Percentiles rank a stretch among this genome's conserved stretches.
Conservation (phyloP, 2,329 filamentous ascomycete genomes). For the Sporothrix pseudoabietina region DNA sequence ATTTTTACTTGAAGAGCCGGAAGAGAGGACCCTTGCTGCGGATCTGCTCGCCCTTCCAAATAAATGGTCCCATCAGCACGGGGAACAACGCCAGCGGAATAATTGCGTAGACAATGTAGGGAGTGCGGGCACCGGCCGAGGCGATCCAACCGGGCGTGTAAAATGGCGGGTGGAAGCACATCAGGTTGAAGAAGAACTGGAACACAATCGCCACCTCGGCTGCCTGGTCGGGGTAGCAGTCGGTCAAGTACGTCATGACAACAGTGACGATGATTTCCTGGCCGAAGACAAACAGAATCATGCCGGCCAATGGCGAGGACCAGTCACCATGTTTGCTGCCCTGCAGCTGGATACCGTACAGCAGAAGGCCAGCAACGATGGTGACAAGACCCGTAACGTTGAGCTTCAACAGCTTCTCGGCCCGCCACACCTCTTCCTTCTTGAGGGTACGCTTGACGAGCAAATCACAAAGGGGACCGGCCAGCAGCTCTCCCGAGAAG, state of each 20-base stretch:
- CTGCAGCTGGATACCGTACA: constrained; percentile 33
- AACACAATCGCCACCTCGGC: constrained; percentile 34
- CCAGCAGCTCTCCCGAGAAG: constrained; percentile 30
- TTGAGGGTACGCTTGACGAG: constrained; percentile 31
- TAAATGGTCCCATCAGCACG: constrained; percentile 29
- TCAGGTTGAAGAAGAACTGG: constrained; percentile 35
- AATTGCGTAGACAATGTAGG: constrained; percentile 32
- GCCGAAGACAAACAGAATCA: constrained; percentile 29
- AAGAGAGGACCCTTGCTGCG: constrained; percentile 25
- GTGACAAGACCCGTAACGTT: constrained; percentile 29
- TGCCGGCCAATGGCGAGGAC: constrained; percentile 28
- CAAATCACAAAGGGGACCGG: constrained; percentile 32
- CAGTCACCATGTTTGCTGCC: constrained; percentile 20
- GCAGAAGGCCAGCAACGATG: constrained; percentile 29
- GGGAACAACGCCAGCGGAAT: constrained; percentile 32
- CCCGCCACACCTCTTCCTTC: constrained; percentile 27
- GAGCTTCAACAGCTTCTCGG: constrained; percentile 32
- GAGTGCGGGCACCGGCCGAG: constrained; percentile 28
- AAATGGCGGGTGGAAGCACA: constrained; percentile 34
- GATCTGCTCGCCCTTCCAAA: constrained; percentile 33
- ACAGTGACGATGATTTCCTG: constrained; percentile 34
- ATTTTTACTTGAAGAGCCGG: not conserved
- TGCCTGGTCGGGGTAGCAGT: constrained; percentile 33
- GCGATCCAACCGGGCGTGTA: constrained; percentile 34
- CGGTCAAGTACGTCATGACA: constrained; percentile 34